phyloP scores from a whole-genome alignment of 2,329 filamentous ascomycete genomes.

The Alternaria atra region DNA sequence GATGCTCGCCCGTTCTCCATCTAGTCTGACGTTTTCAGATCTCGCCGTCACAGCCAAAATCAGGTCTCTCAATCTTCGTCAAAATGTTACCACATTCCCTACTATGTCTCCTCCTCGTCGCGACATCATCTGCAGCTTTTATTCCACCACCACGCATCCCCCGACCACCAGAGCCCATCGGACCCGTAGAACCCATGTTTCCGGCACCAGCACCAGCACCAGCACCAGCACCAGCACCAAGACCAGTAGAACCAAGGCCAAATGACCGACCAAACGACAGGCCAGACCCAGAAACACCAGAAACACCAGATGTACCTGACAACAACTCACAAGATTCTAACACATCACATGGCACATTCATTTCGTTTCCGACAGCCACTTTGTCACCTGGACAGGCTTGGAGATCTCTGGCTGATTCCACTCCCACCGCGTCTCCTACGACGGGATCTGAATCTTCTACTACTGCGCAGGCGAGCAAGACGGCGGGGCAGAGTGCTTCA shows the following conservation, averaged over 20 bases:
- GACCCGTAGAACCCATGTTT: neutral
- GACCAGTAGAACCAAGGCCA: neutral
- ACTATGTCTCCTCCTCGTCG: neutral
- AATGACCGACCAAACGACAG: neutral
- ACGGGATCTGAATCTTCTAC: neutral
- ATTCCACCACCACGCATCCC: neutral
- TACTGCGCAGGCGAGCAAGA: neutral
- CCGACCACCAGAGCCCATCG: neutral
- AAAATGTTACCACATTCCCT: neutral
- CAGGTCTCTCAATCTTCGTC: neutral
- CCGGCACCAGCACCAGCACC: neutral
- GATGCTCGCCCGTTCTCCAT: neutral
- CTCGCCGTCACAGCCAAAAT: neutral
- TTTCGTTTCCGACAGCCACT: neutral
- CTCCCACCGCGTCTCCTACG: neutral
- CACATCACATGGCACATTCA: neutral
- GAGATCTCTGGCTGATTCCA: neutral
- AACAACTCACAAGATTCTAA: neutral
- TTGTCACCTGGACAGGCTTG: neutral
- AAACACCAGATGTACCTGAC: neutral
- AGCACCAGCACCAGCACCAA: neutral
- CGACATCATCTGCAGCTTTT: neutral
- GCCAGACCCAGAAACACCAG: neutral
- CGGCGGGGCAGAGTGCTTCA: neutral
- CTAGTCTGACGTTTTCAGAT: neutral